Conservation (phyloP, 1,284 basidiomycete species). For the Ceratobasidium sp. region DNA sequence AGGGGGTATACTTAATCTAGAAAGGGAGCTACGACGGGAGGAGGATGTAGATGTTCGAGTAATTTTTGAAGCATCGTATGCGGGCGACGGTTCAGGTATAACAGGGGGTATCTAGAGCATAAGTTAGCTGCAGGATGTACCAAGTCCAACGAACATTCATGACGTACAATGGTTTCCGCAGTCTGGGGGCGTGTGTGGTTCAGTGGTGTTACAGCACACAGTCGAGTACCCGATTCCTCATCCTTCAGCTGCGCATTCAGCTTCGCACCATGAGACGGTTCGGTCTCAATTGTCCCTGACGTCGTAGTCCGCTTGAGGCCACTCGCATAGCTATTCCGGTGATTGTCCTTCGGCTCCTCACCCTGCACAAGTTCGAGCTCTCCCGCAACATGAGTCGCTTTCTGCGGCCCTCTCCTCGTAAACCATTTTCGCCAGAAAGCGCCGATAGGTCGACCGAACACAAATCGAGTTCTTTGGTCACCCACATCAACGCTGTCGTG, state of each 20-base stretch:
- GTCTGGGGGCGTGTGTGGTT: conserved; percentile 1
- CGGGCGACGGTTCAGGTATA: not conserved
- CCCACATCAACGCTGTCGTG: conserved; percentile 31
- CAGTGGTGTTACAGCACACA: conserved; percentile 8
- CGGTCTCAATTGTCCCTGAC: conserved; percentile 11
- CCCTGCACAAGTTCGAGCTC: not conserved
- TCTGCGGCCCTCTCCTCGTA: not conserved
- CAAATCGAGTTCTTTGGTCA: not conserved
- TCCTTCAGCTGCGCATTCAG: conserved; percentile 3
- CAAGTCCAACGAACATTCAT: not conserved
- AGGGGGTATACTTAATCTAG: conserved; percentile 31
- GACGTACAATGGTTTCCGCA: conserved; percentile 13
- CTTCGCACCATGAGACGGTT: conserved; percentile 8
- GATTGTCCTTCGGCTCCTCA: conserved; percentile 10
- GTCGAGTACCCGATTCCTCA: conserved; percentile 4
- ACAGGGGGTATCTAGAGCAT: conserved; percentile 6
- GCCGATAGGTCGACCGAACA: not conserved
- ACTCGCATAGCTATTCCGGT: conserved; percentile 15
- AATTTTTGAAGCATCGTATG: conserved; percentile 3
- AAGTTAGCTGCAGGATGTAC: not conserved
- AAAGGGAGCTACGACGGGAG: conserved; percentile 22
- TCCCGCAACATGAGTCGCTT: not conserved
- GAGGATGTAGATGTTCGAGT: conserved; percentile 12
- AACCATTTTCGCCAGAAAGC: conserved; percentile 15
- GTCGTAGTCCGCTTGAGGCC: conserved; percentile 30